Evolutionary conservation across 2,329 filamentous ascomycete species (phyloP).

Genomic region (Penicillium hesseltinei): DNA sequence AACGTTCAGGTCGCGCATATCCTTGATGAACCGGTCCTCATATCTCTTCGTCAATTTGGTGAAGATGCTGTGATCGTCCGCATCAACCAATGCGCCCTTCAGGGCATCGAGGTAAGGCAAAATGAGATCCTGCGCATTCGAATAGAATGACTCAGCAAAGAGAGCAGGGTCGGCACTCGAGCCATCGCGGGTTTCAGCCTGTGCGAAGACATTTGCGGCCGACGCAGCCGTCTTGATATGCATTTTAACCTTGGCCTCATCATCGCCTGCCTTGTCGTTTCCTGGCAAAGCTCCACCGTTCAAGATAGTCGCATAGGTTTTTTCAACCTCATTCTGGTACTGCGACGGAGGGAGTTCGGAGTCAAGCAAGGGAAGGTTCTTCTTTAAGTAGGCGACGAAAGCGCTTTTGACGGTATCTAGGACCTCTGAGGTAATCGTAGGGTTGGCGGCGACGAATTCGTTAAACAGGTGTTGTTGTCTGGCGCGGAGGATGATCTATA

Average conservation of each 20-base stretch:
- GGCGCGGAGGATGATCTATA: conserved; percentile 62
- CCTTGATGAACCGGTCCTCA: conserved; percentile 82
- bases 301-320: conserved; percentile 55
- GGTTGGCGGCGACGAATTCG: conserved; percentile 61
- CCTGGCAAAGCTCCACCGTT: conserved; percentile 56
- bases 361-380: conserved; percentile 61
- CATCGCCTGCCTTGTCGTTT: conserved; percentile 62
- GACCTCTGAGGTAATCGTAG: conserved; percentile 46
- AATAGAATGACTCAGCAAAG: conserved; percentile 52
- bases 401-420: conserved; percentile 51
- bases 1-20: conserved; percentile 85
- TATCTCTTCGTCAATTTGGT: conserved; percentile 81
- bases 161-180: conserved; percentile 23
- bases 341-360: conserved; percentile 45
- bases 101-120: conserved; percentile 75
- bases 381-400: conserved; percentile 60
- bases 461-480: conserved; percentile 75
- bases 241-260: conserved; percentile 87
- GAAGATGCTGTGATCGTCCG: conserved; percentile 71
- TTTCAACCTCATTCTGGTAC: conserved; percentile 50
- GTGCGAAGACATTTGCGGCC: conserved; percentile 53
- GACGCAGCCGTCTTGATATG: conserved; percentile 65
- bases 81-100: conserved; percentile 56
- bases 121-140: conserved; percentile 65
- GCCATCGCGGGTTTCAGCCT: conserved; percentile 27